Evolutionary conservation across 1,139 yeast genomes (phyloP), one percentile per base, ranked within the genome.

Genomic region (Nakaseomyces delphensis): DNA sequence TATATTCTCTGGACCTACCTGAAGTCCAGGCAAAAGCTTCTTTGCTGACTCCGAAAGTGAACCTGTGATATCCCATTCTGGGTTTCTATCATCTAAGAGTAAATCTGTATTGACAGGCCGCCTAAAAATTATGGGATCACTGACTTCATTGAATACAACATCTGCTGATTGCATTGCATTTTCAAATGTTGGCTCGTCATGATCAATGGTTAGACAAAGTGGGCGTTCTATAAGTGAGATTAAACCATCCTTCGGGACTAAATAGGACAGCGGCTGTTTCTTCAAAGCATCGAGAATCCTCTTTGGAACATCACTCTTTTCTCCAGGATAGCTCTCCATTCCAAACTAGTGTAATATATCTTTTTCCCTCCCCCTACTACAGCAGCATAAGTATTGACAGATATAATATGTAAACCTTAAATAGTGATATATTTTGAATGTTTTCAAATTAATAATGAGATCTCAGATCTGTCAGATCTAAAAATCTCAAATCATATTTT

Each of bases 301-400:
- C 40, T 56, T 55, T 6, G 64, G 62, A 8, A 56, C 48, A 15
- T 49, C 44, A 5, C 49, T 44, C 25, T 53, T 41, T 42, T 59
- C 61, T 13, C 62, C 63, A 5, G 63, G 62, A 40, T 48, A 58
- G 21, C 40, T 50, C 36, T 55, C 43, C 61, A 57, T 56, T 49
- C 57, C 39, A 16, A 11, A 3, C 7, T 8, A 21, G 10, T 21
- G 10, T 21, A 21, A 21, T 8, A 21, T 8, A 18, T 14, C n/a
- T 20, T n/a, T 8, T 31, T 31, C 14, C 32, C 32, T 29, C 32
- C n/a, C n/a, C n/a, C n/a, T n/a, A n/a, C n/a, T n/a, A n/a, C n/a
- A n/a, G n/a, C n/a, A n/a, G n/a, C n/a, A n/a, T n/a, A n/a, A n/a
- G n/a, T n/a, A n/a, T n/a, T n/a, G n/a, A n/a, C n/a, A n/a, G n/a